Percentiles rank a stretch among this genome's conserved stretches.
These are phyloP conservation scores for Globisporangium heterothallicum DNA, from an alignment of 352 stramenopile genomes.

Conservation along the genomic window DNA sequence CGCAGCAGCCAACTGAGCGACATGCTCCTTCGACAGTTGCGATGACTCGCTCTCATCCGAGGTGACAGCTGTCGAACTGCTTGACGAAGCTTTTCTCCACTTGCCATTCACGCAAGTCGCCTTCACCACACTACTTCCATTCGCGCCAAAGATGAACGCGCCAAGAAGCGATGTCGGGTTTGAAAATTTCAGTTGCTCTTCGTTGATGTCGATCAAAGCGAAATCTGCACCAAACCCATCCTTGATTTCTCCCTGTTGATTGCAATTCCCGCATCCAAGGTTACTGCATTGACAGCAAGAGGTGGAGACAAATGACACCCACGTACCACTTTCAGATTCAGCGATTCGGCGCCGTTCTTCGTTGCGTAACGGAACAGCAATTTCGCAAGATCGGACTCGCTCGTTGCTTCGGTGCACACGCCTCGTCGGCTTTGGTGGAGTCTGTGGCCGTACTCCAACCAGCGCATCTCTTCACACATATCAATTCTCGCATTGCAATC, in stretches of 20 bases:
- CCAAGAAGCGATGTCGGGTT: conserved; percentile 51
- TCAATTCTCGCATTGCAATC: conserved; percentile 79
- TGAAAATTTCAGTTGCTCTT: conserved; percentile 69
- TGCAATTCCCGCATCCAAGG: neutral
- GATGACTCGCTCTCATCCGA: conserved; percentile 1
- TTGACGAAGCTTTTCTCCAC: conserved; percentile 40
- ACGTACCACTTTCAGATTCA: conserved; percentile 68
- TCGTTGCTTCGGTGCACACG: conserved; percentile 50
- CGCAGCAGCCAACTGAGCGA: conserved; percentile 35
- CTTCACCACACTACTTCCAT: conserved; percentile 64
- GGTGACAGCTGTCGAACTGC: neutral
- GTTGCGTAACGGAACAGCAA: conserved; percentile 67
- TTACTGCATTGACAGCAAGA: neutral
- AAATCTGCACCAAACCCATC: conserved; percentile 62
- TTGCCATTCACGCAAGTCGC: conserved; percentile 69
- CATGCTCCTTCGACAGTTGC: conserved; percentile 37
- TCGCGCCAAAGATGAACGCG: conserved; percentile 66
- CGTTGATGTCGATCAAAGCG: conserved; percentile 55
- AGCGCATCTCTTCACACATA: conserved; percentile 83
- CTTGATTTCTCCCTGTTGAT: conserved; percentile 57
- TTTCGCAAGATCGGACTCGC: conserved; percentile 52
- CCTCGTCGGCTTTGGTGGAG: conserved; percentile 59
- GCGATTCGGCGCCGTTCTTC: conserved; percentile 51
- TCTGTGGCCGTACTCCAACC: conserved; percentile 70
- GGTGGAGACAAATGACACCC: too few relatives aligned